Evolutionary conservation across 352 stramenopile genomes (phyloP).

Genomic region (Pythium phragmitis): DNA sequence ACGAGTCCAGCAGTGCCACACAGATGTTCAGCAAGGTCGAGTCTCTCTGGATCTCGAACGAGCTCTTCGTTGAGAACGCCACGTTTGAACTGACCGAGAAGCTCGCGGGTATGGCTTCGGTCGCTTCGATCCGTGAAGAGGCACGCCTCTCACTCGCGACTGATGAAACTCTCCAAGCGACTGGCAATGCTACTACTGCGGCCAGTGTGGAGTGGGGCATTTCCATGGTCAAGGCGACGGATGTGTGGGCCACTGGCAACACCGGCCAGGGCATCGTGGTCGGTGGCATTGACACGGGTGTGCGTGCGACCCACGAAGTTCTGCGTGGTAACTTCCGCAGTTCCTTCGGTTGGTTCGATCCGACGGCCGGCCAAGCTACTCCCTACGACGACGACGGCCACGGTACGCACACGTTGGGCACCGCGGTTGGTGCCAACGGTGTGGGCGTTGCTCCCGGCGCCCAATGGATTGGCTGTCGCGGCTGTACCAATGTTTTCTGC

Average conservation of each 20-base stretch:
- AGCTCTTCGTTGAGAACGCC: constrained; percentile 5
- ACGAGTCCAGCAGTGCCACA: too few relatives aligned
- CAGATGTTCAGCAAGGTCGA: not conserved
- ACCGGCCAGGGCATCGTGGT: constrained; percentile 45
- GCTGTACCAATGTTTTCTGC: constrained; percentile 18
- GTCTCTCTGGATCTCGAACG: constrained; percentile 21
- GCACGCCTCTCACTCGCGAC: not conserved
- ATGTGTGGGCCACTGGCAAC: constrained; percentile 42
- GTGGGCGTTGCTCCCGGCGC: constrained; percentile 21
- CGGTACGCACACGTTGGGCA: constrained; percentile 65
- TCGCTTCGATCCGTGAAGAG: constrained; percentile 15
- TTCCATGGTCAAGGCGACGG: constrained; percentile 27
- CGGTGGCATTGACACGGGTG: constrained; percentile 65
- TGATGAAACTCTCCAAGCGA: not conserved
- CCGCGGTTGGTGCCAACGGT: constrained; percentile 33
- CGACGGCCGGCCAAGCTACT: not conserved
- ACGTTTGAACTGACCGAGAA: constrained; percentile 14
- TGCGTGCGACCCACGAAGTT: constrained; percentile 55
- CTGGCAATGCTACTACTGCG: not conserved
- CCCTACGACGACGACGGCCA: constrained; percentile 50
- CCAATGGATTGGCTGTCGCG: constrained; percentile 30
- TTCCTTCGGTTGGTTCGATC: constrained; percentile 23
- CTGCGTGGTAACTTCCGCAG: constrained; percentile 37
- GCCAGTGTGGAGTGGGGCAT: constrained; percentile 21
- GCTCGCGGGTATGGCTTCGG: constrained; percentile 4